Conservation (phyloP, 1,139 yeast species). For the Pichia kudriavzevii region DNA sequence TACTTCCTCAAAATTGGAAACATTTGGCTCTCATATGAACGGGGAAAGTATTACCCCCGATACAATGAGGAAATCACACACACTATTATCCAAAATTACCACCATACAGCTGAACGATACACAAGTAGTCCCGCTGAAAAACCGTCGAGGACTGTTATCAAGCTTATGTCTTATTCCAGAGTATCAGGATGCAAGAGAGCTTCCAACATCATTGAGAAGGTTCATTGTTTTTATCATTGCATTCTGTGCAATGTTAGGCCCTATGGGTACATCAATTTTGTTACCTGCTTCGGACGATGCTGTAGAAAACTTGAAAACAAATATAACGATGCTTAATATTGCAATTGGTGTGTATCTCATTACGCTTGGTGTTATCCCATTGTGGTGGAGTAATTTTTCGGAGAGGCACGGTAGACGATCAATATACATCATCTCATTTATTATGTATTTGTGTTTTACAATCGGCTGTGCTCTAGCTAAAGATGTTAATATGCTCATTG, state of each 20-base stretch:
- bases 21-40: no score
- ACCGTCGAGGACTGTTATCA: constrained; percentile 51
- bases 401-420: constrained; percentile 71
- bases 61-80: constrained; percentile 8
- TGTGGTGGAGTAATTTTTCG: constrained; percentile 85
- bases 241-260: constrained; percentile 71
- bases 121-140: constrained; percentile 33
- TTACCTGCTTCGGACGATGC: constrained; percentile 71
- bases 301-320: constrained; percentile 46
- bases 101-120: constrained; percentile 21
- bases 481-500: constrained; percentile 54
- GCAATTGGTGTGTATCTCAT: constrained; percentile 74
- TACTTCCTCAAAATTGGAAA: background rate
- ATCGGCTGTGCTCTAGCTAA: constrained; percentile 68
- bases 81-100: constrained; percentile 14
- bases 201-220: constrained; percentile 43
- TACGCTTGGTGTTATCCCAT: constrained; percentile 70
- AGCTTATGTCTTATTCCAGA: constrained; percentile 58
- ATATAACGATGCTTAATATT: constrained; percentile 56
- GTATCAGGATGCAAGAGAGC: constrained; percentile 62
- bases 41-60: no score
- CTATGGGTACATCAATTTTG: constrained; percentile 86
- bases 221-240: constrained; percentile 61
- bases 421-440: constrained; percentile 62
- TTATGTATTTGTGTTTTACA: constrained; percentile 55